Conservation (phyloP, 2,329 filamentous ascomycete species). For the Didymella arachidicola region DNA sequence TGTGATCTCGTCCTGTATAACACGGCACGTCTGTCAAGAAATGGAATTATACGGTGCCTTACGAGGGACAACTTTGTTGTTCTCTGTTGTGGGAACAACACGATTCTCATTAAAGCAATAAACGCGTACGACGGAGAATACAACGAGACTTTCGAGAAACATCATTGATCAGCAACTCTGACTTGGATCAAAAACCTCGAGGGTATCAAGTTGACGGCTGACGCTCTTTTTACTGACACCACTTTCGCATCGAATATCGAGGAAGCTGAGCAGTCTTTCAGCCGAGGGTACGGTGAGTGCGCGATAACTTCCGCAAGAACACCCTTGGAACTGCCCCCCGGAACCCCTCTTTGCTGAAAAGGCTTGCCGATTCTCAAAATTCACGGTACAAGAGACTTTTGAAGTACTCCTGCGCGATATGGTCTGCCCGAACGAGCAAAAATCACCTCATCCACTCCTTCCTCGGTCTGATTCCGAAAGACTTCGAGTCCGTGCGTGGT, state of each 20-base stretch:
- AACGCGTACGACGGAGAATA: background rate
- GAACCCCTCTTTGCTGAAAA: background rate
- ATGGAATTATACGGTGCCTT: too few relatives aligned
- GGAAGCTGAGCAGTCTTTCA: background rate
- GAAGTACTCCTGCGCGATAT: background rate
- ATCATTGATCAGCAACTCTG: background rate
- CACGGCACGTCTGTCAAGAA: background rate
- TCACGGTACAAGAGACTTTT: background rate
- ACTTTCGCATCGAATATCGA: background rate
- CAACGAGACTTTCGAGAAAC: background rate
- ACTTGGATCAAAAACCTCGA: background rate
- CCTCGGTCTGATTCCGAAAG: background rate
- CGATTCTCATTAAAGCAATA: background rate
- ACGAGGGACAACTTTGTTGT: background rate
- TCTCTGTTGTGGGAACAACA: background rate
- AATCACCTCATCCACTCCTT: background rate
- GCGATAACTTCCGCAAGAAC: background rate
- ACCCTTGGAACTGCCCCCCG: background rate
- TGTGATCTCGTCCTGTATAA: background rate
- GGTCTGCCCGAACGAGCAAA: background rate
- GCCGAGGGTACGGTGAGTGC: background rate
- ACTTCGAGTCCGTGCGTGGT: background rate
- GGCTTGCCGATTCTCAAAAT: background rate
- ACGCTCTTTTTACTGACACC: background rate
- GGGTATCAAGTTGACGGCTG: background rate